Conservation (phyloP, 352 stramenopile genomes). For the Globisporangium barbulae region DNA sequence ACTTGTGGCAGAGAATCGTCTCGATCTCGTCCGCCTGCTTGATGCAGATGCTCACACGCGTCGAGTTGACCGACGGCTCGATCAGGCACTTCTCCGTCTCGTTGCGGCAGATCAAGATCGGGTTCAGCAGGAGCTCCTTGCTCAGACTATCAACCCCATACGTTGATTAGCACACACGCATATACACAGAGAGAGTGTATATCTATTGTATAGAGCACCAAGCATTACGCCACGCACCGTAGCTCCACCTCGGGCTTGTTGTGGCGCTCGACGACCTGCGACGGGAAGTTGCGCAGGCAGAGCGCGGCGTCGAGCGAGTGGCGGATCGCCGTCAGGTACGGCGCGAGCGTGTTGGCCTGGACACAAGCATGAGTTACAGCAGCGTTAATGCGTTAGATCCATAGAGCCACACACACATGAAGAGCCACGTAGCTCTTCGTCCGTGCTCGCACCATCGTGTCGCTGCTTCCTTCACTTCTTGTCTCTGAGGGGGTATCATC, state of each 20-base stretch:
- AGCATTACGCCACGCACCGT: constrained; percentile 38
- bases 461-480: neutral
- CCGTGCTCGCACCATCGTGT: constrained; percentile 2
- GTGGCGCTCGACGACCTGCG: constrained; percentile 94
- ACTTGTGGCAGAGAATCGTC: constrained; percentile 93
- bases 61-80: constrained; percentile 94
- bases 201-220: neutral
- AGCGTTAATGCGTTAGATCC: neutral
- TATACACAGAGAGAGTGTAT: neutral
- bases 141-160: constrained; percentile 47
- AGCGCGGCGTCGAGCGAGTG: constrained; percentile 90
- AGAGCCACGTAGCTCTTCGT: neutral
- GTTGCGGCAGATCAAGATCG: constrained; percentile 92
- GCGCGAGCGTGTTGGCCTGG: constrained; percentile 84
- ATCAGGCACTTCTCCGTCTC: constrained; percentile 94
- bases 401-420: neutral
- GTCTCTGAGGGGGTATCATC: neutral
- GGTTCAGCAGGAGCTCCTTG: constrained; percentile 94
- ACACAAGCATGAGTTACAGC: neutral
- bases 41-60: constrained; percentile 94
- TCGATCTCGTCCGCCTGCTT: constrained; percentile 96
- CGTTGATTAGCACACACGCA: neutral
- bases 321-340: constrained; percentile 92
- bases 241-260: constrained; percentile 96
- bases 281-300: constrained; percentile 96